A percentile compares a stretch with the other conserved stretches of the same genome.
These are phyloP conservation scores for Platanus orientalis DNA, from an alignment of 164 flowering plant species.

Conservation along the genomic window DNA sequence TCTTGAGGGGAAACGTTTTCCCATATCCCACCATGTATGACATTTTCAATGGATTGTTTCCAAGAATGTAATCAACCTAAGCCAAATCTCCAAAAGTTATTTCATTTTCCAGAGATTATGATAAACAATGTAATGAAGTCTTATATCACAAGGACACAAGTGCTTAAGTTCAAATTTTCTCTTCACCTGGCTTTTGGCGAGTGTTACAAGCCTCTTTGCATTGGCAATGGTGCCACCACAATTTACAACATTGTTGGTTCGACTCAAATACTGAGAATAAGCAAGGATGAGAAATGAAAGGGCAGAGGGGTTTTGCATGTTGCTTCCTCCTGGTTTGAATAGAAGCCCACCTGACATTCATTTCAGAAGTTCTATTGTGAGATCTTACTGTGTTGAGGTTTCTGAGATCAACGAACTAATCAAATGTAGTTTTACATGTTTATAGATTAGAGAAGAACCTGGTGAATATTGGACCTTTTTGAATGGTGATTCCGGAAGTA, in stretches of 20 bases:
- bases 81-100: too few relatives aligned
- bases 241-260: conserved; percentile 11
- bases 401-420: too few relatives aligned
- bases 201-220: conserved; percentile 27
- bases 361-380: too few relatives aligned
- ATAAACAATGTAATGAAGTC: too few relatives aligned
- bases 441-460: conserved; percentile 25
- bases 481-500: conserved; percentile 51
- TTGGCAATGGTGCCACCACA: conserved; percentile 29
- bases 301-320: conserved; percentile 44
- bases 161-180: too few relatives aligned
- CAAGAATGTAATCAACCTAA: conserved; percentile 58
- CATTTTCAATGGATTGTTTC: conserved; percentile 55
- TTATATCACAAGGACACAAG: too few relatives aligned
- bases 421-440: too few relatives aligned
- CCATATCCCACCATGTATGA: conserved; percentile 89
- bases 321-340: conserved; percentile 36
- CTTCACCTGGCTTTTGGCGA: conserved; percentile 39
- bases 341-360: conserved; percentile 44
- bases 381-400: too few relatives aligned
- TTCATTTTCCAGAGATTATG: too few relatives aligned
- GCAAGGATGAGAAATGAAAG: conserved; percentile 50
- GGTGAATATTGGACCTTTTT: conserved; percentile 32
- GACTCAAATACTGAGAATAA: conserved; percentile 27
- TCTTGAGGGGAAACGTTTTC: conserved; percentile 41